A percentile compares a stretch with the other conserved stretches of the same genome.
These are phyloP conservation scores for Marchantia paleacea DNA, from an alignment of 225 moss, liverwort and hornwort species.

Conservation along the genomic window DNA sequence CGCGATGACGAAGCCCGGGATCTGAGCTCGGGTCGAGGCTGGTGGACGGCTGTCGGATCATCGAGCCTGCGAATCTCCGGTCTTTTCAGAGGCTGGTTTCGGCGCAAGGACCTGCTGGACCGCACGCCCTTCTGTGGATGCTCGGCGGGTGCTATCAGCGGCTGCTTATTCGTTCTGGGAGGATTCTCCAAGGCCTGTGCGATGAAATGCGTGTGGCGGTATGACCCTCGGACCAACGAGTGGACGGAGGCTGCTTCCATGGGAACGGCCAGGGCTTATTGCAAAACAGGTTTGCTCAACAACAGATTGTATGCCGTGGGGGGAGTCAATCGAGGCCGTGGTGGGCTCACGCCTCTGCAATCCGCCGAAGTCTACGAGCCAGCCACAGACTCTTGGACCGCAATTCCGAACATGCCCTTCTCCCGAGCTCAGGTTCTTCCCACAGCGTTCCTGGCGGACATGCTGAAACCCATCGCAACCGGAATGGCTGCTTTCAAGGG, in stretches of 20 bases:
- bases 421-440: constrained; percentile 86
- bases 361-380: constrained; percentile 97
- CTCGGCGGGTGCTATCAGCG: constrained; percentile 85
- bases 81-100: constrained; percentile 82
- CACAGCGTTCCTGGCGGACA: constrained; percentile 81
- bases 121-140: constrained; percentile 96
- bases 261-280: constrained; percentile 91
- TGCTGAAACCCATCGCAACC: constrained; percentile 98
- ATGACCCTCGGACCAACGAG: constrained; percentile 74
- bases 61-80: constrained; percentile 74
- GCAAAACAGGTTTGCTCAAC: constrained; percentile 86
- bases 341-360: constrained; percentile 85
- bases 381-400: constrained; percentile 70
- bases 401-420: constrained; percentile 94
- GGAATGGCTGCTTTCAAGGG: constrained; percentile 92
- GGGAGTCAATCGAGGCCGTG: constrained; percentile 86
- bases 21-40: constrained; percentile 46
- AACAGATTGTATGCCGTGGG: constrained; percentile 92
- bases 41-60: constrained; percentile 76
- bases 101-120: constrained; percentile 80
- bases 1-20: constrained; percentile 47
- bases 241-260: constrained; percentile 85
- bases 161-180: constrained; percentile 75
- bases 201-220: constrained; percentile 91
- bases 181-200: constrained; percentile 91